Conservation (phyloP, 2,329 filamentous ascomycete genomes). For the Cercospora canescens region DNA sequence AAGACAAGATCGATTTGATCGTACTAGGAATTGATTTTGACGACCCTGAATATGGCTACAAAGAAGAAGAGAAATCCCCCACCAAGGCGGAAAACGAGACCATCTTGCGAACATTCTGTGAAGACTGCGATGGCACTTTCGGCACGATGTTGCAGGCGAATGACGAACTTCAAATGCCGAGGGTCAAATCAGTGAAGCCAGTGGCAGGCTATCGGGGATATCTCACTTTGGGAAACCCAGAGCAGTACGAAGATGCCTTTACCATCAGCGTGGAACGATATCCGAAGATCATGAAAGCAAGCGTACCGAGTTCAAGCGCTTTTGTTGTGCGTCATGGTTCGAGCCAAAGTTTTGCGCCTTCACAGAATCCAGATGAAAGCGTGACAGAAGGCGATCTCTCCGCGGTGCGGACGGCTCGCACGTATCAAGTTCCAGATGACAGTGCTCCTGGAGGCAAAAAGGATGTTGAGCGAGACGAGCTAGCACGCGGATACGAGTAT, state of each 20-base stretch:
- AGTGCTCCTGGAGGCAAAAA: slow-evolving; percentile 73
- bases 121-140: slow-evolving; percentile 70
- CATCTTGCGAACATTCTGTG: slow-evolving; percentile 63
- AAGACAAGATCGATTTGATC: slow-evolving; percentile 73
- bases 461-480: slow-evolving; percentile 76
- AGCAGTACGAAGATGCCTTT: slow-evolving; percentile 72
- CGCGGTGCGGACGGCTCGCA: slow-evolving; percentile 72
- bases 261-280: slow-evolving; percentile 88
- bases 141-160: slow-evolving; percentile 88
- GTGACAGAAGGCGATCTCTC: slow-evolving; percentile 52
- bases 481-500: slow-evolving; percentile 94
- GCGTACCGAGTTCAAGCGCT: slow-evolving; percentile 72
- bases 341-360: slow-evolving; percentile 55
- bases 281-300: slow-evolving; percentile 78
- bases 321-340: slow-evolving; percentile 64
- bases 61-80: slow-evolving; percentile 80
- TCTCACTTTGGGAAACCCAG: slow-evolving; percentile 75
- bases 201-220: slow-evolving; percentile 77
- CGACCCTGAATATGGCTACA: slow-evolving; percentile 82
- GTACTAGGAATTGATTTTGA: slow-evolving; percentile 92
- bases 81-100: slow-evolving; percentile 75
- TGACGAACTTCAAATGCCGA: slow-evolving; percentile 73
- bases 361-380: slow-evolving; percentile 36
- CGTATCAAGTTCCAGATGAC: slow-evolving; percentile 78
- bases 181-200: slow-evolving; percentile 73